A percentile compares a stretch with the other conserved stretches of the same genome.
phyloP scores from a whole-genome alignment of 345 rosid species.

The Gossypium bickii region DNA sequence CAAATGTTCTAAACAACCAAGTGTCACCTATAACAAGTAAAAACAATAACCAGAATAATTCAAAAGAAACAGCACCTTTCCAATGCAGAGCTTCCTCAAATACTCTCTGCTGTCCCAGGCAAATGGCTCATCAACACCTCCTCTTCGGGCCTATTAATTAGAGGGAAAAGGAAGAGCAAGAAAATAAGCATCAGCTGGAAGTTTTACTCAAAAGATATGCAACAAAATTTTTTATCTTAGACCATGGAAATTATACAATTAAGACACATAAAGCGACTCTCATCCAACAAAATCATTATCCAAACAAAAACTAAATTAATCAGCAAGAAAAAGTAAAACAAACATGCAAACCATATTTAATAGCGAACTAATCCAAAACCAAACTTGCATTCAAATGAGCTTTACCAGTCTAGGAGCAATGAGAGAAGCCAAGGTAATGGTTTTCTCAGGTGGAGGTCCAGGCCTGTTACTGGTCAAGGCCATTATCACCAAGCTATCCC shows the following conservation, averaged over 20 bases:
- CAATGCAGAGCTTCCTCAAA: conserved; percentile 92
- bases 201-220: not conserved
- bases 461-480: conserved; percentile 54
- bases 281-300: not conserved
- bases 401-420: conserved; percentile 79
- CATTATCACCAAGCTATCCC: conserved; percentile 79
- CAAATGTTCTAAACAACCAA: not conserved
- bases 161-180: conserved; percentile 3
- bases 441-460: conserved; percentile 89
- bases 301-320: not conserved
- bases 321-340: not conserved
- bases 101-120: conserved; percentile 96
- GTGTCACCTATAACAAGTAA: not conserved
- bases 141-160: conserved; percentile 66
- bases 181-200: not conserved
- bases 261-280: not conserved
- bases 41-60: conserved; percentile 7
- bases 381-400: not conserved
- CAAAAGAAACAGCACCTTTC: conserved; percentile 52
- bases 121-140: conserved; percentile 84
- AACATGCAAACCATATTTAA: not conserved
- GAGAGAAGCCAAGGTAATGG: conserved; percentile 73
- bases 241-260: not conserved
- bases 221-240: not conserved
- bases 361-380: not conserved